These are phyloP conservation scores for Thalassiosira hispida DNA, from an alignment of 352 stramenopile species.

Conservation along the genomic window DNA sequence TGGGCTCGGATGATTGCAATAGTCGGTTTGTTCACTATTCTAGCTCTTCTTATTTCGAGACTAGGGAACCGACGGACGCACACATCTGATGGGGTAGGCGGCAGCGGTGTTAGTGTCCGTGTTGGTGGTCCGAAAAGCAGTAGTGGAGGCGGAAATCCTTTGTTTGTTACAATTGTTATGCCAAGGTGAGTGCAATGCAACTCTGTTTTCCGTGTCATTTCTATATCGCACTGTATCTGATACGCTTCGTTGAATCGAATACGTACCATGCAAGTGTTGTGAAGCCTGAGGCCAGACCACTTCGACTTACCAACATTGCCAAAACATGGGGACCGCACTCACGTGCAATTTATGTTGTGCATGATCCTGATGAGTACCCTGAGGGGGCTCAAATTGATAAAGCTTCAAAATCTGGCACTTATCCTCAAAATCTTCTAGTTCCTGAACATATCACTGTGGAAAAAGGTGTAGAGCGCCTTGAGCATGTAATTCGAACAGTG, in stretches of 20 bases:
- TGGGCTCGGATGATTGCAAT: constrained; percentile 31
- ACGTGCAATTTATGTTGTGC: constrained; percentile 75
- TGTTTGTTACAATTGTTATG: constrained; percentile 79
- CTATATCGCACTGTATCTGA: no score
- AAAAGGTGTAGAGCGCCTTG: constrained; percentile 70
- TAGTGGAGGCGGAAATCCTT: constrained; percentile 2
- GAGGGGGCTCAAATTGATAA: constrained; percentile 46
- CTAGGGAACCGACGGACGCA: constrained; percentile 1
- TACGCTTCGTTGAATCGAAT: no score
- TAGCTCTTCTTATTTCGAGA: constrained; percentile 22
- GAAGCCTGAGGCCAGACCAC: constrained; percentile 58
- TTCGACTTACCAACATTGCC: constrained; percentile 75
- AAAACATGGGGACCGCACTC: constrained; percentile 78
- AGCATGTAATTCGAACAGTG: constrained; percentile 75
- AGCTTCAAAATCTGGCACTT: constrained; percentile 27
- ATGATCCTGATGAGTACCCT: constrained; percentile 69
- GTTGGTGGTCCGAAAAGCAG: constrained; percentile 22
- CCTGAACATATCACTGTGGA: constrained; percentile 65
- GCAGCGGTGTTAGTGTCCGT: constrained; percentile 13
- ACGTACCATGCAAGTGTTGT: constrained; percentile 74
- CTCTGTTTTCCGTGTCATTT: background rate
- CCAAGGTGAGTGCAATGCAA: constrained; percentile 34
- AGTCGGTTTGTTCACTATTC: constrained; percentile 19
- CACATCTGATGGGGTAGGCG: background rate
- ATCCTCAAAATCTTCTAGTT: constrained; percentile 75